These are phyloP conservation scores for Metarhizium robertsii DNA, from an alignment of 2,329 filamentous ascomycete species.

Conservation along the genomic window DNA sequence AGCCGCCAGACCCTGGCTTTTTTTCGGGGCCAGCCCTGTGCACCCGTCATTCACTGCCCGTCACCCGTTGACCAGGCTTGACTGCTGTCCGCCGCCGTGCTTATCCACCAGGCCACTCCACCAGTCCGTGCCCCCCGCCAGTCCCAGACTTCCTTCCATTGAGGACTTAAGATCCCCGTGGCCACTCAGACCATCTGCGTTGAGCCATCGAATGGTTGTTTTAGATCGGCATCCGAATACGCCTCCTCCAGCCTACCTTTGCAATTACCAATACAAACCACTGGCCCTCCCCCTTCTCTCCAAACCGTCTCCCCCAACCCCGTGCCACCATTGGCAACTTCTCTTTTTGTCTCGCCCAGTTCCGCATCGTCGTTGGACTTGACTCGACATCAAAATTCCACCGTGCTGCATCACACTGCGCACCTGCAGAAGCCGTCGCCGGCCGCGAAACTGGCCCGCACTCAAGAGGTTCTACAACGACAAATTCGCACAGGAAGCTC, in stretches of 20 bases:
- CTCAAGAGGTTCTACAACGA: background rate
- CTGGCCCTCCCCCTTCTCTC: background rate
- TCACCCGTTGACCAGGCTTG: too few species aligned
- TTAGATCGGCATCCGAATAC: constrained; percentile 4
- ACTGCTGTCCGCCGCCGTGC: too few species aligned
- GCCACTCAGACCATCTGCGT: background rate
- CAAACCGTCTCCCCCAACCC: background rate
- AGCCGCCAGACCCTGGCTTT: too few species aligned
- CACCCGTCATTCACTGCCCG: too few species aligned
- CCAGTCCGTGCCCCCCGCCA: too few species aligned
- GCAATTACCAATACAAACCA: background rate
- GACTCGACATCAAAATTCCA: background rate
- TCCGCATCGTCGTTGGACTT: background rate
- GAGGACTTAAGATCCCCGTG: background rate
- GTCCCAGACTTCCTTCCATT: too few species aligned
- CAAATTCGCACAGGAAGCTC: background rate
- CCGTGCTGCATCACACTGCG: background rate
- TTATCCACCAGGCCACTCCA: too few species aligned
- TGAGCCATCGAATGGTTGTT: constrained; percentile 2
- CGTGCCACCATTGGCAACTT: background rate
- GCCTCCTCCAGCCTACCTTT: background rate
- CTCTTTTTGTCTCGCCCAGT: background rate
- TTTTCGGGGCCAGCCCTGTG: too few species aligned
- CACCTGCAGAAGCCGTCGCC: background rate
- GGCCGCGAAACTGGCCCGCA: too few species aligned